Evolutionary conservation across 768 basidiomycete genomes (phyloP).

Genomic region (Lactarius trivialis): DNA sequence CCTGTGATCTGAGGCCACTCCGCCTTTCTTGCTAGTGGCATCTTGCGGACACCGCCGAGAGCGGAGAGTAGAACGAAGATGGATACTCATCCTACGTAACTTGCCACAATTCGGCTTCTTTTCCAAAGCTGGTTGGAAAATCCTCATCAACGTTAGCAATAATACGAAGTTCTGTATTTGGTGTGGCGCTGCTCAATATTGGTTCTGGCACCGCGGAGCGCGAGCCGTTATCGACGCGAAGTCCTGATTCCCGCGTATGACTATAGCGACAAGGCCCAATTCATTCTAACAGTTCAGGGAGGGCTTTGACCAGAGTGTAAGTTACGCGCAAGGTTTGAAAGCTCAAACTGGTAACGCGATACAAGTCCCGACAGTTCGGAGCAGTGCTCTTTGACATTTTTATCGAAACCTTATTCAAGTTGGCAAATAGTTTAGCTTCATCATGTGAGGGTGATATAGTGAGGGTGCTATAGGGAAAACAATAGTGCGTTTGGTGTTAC

Average conservation of each 20-base stretch:
- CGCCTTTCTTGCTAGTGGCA: too few species aligned
- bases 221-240: constrained; percentile 1
- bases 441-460: not conserved
- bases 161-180: not conserved
- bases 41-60: constrained; percentile 6
- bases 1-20: too few species aligned
- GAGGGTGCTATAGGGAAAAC: not conserved
- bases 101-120: not conserved
- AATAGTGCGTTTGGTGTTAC: not conserved
- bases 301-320: not conserved
- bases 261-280: not conserved
- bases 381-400: not conserved
- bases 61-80: not conserved
- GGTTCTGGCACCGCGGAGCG: not conserved
- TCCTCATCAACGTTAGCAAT: not conserved
- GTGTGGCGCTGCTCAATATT: not conserved
- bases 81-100: not conserved
- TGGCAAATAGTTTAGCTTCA: not conserved
- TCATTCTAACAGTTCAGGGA: not conserved
- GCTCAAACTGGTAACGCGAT: not conserved
- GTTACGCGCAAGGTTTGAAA: not conserved
- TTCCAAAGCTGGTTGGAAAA: not conserved
- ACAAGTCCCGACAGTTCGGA: not conserved
- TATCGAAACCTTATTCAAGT: not conserved
- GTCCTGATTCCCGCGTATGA: not conserved